Conservation (phyloP, 495 filamentous ascomycete genomes). For the Penicillium pancosmium region DNA sequence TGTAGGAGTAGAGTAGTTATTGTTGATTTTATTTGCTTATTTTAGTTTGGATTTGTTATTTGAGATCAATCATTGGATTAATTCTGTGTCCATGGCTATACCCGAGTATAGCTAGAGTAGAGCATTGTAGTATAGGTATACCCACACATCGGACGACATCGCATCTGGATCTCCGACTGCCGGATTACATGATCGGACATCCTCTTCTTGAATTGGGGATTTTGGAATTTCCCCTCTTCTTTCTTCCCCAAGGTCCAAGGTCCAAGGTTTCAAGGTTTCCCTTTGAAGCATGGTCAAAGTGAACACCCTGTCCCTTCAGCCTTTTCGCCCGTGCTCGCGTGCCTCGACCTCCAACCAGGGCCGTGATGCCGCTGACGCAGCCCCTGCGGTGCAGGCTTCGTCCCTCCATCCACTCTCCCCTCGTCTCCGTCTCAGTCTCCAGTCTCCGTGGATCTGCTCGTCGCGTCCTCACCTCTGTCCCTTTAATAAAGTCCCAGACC, state of each 20-base stretch:
- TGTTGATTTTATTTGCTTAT: not conserved
- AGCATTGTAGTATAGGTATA: too few relatives aligned
- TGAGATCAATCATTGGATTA: not conserved
- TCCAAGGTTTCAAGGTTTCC: slow-evolving; percentile 1
- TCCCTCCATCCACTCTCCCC: slow-evolving; percentile 34
- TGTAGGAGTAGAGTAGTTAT: not conserved
- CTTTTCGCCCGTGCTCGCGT: slow-evolving; percentile 25
- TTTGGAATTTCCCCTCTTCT: slow-evolving; percentile 4
- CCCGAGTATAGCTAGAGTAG: too few relatives aligned
- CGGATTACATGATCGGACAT: slow-evolving; percentile 31
- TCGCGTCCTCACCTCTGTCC: slow-evolving; percentile 31
- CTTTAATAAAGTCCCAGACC: slow-evolving; percentile 17
- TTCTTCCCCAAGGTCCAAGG: not conserved
- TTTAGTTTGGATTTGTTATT: not conserved
- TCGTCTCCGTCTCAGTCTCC: slow-evolving; percentile 14
- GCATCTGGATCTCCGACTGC: slow-evolving; percentile 23
- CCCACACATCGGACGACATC: slow-evolving; percentile 8
- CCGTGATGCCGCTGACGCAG: slow-evolving; percentile 50
- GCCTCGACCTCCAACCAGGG: slow-evolving; percentile 23
- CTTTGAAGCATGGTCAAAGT: slow-evolving; percentile 11
- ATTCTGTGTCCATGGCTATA: too few relatives aligned
- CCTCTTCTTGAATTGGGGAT: not conserved
- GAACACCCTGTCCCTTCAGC: slow-evolving; percentile 29
- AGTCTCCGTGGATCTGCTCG: slow-evolving; percentile 22
- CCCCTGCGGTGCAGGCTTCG: slow-evolving; percentile 51